Evolutionary conservation across 306 rosid species (phyloP).

Genomic region (Sechiopsis laciniata): DNA sequence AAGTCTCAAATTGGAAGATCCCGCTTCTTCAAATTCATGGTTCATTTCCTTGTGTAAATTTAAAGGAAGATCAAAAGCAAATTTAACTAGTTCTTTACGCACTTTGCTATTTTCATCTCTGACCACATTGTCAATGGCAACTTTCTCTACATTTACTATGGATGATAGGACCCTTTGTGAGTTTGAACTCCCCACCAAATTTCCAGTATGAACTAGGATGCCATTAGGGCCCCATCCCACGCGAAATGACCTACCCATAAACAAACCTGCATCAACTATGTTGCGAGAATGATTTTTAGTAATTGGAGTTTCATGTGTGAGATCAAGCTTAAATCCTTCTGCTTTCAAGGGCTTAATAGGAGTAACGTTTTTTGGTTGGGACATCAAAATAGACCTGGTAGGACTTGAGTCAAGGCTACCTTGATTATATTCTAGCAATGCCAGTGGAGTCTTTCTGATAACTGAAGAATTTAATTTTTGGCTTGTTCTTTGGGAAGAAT

Average conservation of each 20-base stretch:
- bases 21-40: slow-evolving; percentile 57
- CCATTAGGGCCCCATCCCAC: slow-evolving; percentile 99
- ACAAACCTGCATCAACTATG: slow-evolving; percentile 90
- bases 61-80: slow-evolving; percentile 61
- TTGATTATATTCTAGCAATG: slow-evolving; percentile 72
- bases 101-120: slow-evolving; percentile 81
- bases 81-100: slow-evolving; percentile 59
- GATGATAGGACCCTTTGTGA: slow-evolving; percentile 56
- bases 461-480: slow-evolving; percentile 49
- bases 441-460: slow-evolving; percentile 72
- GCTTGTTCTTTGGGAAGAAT: slow-evolving; percentile 40
- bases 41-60: slow-evolving; percentile 60
- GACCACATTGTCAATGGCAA: slow-evolving; percentile 75
- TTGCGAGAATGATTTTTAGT: slow-evolving; percentile 49
- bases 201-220: slow-evolving; percentile 74
- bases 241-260: slow-evolving; percentile 94
- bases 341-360: slow-evolving; percentile 47
- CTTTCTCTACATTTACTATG: slow-evolving; percentile 69
- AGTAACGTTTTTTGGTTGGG: slow-evolving; percentile 61
- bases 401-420: slow-evolving; percentile 66
- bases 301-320: slow-evolving; percentile 61
- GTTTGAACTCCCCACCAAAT: slow-evolving; percentile 47
- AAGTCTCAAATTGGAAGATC: slow-evolving; percentile 61
- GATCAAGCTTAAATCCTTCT: slow-evolving; percentile 75
- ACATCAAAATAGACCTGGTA: slow-evolving; percentile 74